Percentiles rank a stretch among this genome's conserved stretches.
Conservation (phyloP, 345 rosid species). For the Dovyalis caffra region DNA sequence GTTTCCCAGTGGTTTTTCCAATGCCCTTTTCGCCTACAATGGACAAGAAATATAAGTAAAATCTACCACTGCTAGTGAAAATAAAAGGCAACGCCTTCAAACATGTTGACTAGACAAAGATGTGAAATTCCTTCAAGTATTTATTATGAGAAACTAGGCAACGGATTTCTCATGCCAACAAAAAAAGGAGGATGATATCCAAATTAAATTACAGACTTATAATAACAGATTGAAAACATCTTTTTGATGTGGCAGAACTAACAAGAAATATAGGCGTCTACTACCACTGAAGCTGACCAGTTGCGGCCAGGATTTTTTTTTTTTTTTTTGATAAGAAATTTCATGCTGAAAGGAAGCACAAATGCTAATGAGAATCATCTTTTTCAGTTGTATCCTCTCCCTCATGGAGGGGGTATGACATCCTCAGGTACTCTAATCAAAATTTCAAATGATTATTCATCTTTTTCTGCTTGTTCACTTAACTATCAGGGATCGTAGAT, state of each 20-base stretch:
- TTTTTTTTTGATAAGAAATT: too few relatives aligned
- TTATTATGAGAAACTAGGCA: background rate
- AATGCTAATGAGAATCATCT: background rate
- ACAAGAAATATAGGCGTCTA: background rate
- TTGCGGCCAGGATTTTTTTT: background rate
- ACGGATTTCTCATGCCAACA: background rate
- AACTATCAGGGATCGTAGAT: background rate
- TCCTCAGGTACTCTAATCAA: background rate
- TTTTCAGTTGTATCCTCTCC: background rate
- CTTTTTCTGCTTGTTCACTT: background rate
- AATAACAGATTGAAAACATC: background rate
- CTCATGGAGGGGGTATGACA: background rate
- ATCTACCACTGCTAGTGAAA: background rate
- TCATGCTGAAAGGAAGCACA: background rate
- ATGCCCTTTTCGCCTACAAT: conserved; percentile 84
- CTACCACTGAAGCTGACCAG: background rate
- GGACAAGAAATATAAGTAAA: conserved; percentile 9
- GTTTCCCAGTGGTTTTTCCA: conserved; percentile 78
- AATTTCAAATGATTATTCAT: background rate
- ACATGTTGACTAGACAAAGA: background rate
- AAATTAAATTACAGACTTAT: background rate
- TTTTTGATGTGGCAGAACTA: background rate
- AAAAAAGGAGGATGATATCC: background rate
- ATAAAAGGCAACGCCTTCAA: background rate
- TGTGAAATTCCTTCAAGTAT: background rate